Conservation (phyloP, 345 rosid genomes). For the Schrenkiella parvula region DNA sequence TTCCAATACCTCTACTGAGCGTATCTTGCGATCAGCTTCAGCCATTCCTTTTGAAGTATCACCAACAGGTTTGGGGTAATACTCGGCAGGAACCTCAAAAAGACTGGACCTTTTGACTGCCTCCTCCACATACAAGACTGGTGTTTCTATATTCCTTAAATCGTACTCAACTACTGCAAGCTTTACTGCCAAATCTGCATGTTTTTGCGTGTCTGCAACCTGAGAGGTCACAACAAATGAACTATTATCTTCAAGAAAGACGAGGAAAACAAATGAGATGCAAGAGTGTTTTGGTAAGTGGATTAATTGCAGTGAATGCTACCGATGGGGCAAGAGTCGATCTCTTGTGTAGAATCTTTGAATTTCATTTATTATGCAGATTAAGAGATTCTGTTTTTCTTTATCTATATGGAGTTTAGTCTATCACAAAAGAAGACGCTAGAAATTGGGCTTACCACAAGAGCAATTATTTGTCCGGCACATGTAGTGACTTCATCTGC, state of each 20-base stretch:
- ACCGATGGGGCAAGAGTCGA: too few species aligned
- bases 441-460: constrained; percentile 56
- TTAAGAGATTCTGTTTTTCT: constrained; percentile 31
- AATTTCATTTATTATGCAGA: background rate
- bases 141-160: constrained; percentile 46
- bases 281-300: constrained; percentile 46
- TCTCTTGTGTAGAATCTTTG: constrained; percentile 41
- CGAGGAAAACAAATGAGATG: constrained; percentile 15
- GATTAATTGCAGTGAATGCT: background rate
- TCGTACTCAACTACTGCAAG: constrained; percentile 67
- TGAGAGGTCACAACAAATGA: constrained; percentile 26
- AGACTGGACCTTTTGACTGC: constrained; percentile 66
- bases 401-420: constrained; percentile 13
- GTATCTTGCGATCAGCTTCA: constrained; percentile 68
- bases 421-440: constrained; percentile 8
- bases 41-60: constrained; percentile 72
- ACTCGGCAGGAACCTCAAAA: constrained; percentile 55
- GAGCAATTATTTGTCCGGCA: constrained; percentile 76
- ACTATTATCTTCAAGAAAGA: background rate
- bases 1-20: constrained; percentile 54
- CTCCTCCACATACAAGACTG: constrained; percentile 73
- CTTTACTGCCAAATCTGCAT: constrained; percentile 64
- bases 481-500: constrained; percentile 62
- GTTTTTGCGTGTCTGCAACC: constrained; percentile 90
- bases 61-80: constrained; percentile 57